A percentile compares a stretch with the other conserved stretches of the same genome.
phyloP scores from a whole-genome alignment of 805 yeast species.

The Sungouiella thailandica region DNA sequence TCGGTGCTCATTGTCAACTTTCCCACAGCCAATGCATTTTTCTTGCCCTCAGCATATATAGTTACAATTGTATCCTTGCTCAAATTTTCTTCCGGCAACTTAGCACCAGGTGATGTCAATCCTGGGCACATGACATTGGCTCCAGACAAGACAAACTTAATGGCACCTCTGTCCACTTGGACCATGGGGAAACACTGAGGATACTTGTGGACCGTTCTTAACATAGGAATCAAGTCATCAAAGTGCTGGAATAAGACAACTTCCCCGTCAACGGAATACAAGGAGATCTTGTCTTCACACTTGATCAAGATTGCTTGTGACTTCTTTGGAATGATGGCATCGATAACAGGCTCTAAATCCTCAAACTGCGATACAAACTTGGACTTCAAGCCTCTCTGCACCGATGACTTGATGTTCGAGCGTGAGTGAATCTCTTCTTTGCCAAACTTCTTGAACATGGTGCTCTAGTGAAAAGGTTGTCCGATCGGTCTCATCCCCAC shows the following conservation, averaged over 20 bases:
- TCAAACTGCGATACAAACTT: slow-evolving; percentile 73
- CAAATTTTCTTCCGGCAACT: slow-evolving; percentile 67
- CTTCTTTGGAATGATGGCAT: slow-evolving; percentile 83
- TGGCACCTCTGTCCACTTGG: slow-evolving; percentile 93
- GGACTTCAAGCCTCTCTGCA: slow-evolving; percentile 81
- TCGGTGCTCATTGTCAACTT: slow-evolving; percentile 81
- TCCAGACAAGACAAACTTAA: slow-evolving; percentile 90
- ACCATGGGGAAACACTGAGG: slow-evolving; percentile 82
- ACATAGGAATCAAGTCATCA: slow-evolving; percentile 71
- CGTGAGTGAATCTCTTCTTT: slow-evolving; percentile 86
- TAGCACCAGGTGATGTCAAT: slow-evolving; percentile 79
- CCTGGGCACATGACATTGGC: slow-evolving; percentile 98
- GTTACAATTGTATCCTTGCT: slow-evolving; percentile 70
- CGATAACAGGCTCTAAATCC: slow-evolving; percentile 68
- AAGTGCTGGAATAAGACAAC: slow-evolving; percentile 78
- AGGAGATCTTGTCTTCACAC: slow-evolving; percentile 84
- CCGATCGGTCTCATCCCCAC: slow-evolving; percentile 1
- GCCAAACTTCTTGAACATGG: slow-evolving; percentile 61
- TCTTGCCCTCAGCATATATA: slow-evolving; percentile 90
- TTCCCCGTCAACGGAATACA: slow-evolving; percentile 68
- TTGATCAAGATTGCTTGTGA: slow-evolving; percentile 74
- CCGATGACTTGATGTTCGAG: slow-evolving; percentile 88
- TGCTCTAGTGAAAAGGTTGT: not conserved
- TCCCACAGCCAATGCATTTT: slow-evolving; percentile 88
- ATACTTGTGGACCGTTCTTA: slow-evolving; percentile 72